Base-by-base conservation (phyloP, 75 land plant genomes). In the Cryptomeria japonica region DNA sequence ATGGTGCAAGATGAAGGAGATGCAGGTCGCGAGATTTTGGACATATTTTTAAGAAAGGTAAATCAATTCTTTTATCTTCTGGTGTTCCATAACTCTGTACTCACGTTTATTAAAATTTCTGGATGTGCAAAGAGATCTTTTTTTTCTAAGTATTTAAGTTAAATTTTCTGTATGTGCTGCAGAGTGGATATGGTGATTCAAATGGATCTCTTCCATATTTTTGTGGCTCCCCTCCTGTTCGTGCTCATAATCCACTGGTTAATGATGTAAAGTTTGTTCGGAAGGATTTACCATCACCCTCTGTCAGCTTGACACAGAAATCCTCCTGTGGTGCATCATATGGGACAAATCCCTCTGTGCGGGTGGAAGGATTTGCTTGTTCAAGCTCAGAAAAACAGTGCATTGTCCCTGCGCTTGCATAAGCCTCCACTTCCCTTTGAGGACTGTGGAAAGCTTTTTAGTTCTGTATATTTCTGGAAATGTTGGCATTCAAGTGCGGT, bases 21-120 rank as follows among this genome's bases (percentile, higher is more conserved):
- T 79, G 49, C 88, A 22, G 47, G 88, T 34, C 83, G 38, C 36
- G 84, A 87, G 88, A 87, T 79, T 77, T 49, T 87, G 31, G 88
- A 87, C 37, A 87, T 87, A 32, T 80, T 87, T 87, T 44, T 87
- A 13, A 47, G 37, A 19, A 75, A 87, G 88, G 88, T 87, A 87
- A 76, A 44, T 14, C 2, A 75, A 28, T 64, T 44, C 32, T 87
- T 42, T 77, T 34, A 44, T 42, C 84, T 25, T 53, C 84, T 78
- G 12, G 18, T 22, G 32, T 42, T 37, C n/a, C 28, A 64, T 25
- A 64, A 25, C n/a, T 64, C n/a, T 22, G 8, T 64, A 25, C 41
- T 2, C 38, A 16, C 37, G 16, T 49, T 13, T n/a, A 32, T 16
- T 28, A 46, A 10, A 18, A 7, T 49, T 44, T 28, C 28, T 34